Conservation (phyloP, 805 yeast species). For the Tetrapisispora namnaoensis region DNA sequence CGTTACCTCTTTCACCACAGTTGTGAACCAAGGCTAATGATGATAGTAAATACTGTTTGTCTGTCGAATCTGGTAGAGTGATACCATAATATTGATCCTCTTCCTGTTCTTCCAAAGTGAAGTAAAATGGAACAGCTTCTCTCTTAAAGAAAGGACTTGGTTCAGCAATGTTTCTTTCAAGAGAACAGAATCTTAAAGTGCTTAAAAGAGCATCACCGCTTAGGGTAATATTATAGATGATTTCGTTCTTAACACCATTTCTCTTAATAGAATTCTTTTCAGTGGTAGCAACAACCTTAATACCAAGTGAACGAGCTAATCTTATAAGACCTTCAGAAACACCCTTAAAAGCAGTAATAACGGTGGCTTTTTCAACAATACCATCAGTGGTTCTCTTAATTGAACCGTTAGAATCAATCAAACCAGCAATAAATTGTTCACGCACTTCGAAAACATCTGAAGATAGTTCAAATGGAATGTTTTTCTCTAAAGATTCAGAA, state of each 20-base stretch:
- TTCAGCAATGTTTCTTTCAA: conserved; percentile 9
- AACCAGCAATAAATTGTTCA: conserved; percentile 36
- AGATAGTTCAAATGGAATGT: conserved; percentile 26
- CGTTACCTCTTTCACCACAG: conserved; percentile 94
- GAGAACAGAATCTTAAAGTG: conserved; percentile 23
- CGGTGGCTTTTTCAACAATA: conserved; percentile 13
- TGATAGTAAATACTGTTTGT: conserved; percentile 36
- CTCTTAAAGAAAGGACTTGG: conserved; percentile 4
- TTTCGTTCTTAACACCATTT: conserved; percentile 1
- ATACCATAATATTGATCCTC: conserved; percentile 34
- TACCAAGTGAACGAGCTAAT: conserved; percentile 38
- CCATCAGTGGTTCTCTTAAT: conserved; percentile 10
- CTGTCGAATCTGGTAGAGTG: conserved; percentile 27
- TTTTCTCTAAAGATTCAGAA: conserved; percentile 9
- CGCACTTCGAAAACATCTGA: conserved; percentile 31
- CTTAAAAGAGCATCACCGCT: conserved; percentile 21
- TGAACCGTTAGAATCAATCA: conserved; percentile 32
- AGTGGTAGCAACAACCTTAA: conserved; percentile 14
- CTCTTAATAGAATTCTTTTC: neutral
- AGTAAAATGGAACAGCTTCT: conserved; percentile 17
- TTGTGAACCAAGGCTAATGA: conserved; percentile 30
- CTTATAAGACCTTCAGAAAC: conserved; percentile 27
- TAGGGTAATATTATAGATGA: conserved; percentile 12
- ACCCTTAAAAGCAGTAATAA: conserved; percentile 18
- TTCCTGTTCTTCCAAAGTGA: conserved; percentile 22